Percentiles rank a stretch among this genome's conserved stretches.
phyloP scores from a whole-genome alignment of 179 eudicot species.

The Corrigiola litoralis region DNA sequence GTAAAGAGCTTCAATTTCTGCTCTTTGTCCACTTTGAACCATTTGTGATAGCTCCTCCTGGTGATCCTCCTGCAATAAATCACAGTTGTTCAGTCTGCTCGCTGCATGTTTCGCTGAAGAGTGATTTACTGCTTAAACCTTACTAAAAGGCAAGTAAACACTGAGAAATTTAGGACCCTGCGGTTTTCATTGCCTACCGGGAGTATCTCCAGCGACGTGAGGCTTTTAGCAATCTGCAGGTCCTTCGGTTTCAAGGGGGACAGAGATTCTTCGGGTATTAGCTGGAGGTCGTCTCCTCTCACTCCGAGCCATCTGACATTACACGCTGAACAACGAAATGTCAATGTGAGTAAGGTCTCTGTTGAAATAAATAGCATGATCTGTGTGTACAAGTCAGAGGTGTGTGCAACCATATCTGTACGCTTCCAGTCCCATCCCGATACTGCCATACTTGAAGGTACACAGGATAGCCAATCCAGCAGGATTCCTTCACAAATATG shows the following conservation, averaged over 20 bases:
- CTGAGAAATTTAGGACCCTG: too few relatives aligned
- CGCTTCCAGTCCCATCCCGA: slow-evolving; percentile 96
- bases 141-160: too few relatives aligned
- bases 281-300: slow-evolving; percentile 67
- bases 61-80: slow-evolving; percentile 66
- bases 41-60: slow-evolving; percentile 74
- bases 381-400: neutral
- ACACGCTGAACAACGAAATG: slow-evolving; percentile 55
- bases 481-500: slow-evolving; percentile 62
- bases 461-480: slow-evolving; percentile 86
- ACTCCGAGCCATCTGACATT: slow-evolving; percentile 88
- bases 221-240: slow-evolving; percentile 83
- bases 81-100: too few relatives aligned
- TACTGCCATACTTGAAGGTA: slow-evolving; percentile 91
- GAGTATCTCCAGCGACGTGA: slow-evolving; percentile 61
- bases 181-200: slow-evolving; percentile 36
- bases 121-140: neutral
- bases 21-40: slow-evolving; percentile 69
- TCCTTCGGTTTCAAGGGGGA: slow-evolving; percentile 67
- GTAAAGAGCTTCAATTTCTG: slow-evolving; percentile 94
- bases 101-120: too few relatives aligned
- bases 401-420: slow-evolving; percentile 74
- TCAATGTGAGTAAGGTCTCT: neutral
- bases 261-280: slow-evolving; percentile 69
- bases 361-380: neutral